Conservation (phyloP, 1,284 basidiomycete genomes). For the Meripilus lineatus region DNA sequence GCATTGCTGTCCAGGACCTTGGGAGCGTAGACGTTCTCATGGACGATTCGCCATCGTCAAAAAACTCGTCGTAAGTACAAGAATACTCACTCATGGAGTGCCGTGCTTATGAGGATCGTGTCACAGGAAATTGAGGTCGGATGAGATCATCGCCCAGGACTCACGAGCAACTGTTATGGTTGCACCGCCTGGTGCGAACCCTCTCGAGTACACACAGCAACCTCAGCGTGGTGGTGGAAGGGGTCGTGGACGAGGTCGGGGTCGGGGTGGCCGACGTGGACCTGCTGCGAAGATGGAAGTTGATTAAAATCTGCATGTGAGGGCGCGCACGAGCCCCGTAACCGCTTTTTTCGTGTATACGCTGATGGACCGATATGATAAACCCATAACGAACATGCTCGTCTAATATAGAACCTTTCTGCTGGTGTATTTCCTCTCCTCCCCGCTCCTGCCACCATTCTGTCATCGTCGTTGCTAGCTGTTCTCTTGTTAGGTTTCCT, state of each 20-base stretch:
- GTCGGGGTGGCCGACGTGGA: slow-evolving; percentile 26
- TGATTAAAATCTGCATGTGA: too few species aligned
- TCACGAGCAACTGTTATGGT: slow-evolving; percentile 65
- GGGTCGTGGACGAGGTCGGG: slow-evolving; percentile 25
- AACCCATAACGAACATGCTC: too few species aligned
- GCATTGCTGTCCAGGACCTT: slow-evolving; percentile 51
- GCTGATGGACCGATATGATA: too few species aligned
- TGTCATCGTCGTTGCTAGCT: too few species aligned
- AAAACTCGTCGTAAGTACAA: slow-evolving; percentile 56
- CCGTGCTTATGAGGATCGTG: neutral
- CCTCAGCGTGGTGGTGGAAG: slow-evolving; percentile 25
- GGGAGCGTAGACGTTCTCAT: slow-evolving; percentile 69
- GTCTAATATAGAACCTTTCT: too few species aligned
- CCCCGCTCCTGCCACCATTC: too few species aligned
- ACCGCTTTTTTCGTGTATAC: too few species aligned
- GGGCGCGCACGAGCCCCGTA: too few species aligned
- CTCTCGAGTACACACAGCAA: slow-evolving; percentile 45
- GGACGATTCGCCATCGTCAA: slow-evolving; percentile 33
- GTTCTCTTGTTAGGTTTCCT: too few species aligned
- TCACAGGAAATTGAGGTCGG: slow-evolving; percentile 80
- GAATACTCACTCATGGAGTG: neutral
- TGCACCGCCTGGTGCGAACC: slow-evolving; percentile 63
- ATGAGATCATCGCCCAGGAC: slow-evolving; percentile 65
- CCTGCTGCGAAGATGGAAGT: too few species aligned
- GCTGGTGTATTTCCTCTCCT: too few species aligned